Base-by-base conservation (phyloP, 1,284 basidiomycete genomes). In the Tilletiopsis washingtonensis region DNA sequence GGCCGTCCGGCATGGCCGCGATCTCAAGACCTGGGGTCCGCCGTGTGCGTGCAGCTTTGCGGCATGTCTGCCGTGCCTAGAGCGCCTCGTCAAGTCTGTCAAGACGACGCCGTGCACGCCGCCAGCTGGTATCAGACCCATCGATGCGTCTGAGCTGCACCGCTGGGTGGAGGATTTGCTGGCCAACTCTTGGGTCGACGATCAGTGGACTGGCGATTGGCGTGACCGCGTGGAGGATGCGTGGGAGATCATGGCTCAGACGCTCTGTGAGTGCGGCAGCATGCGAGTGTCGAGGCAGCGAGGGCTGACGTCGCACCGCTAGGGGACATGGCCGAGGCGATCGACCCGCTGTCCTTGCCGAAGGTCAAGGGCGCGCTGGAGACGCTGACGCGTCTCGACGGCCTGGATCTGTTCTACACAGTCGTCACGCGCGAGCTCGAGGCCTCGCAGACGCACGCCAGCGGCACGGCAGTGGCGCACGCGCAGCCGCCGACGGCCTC, bases 21-120 rank as follows among this genome's bases (percentile, higher is more conserved):
- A 60, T 27, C 27, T 60, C 4, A 41, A 40, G 19, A 29, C 17
- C 15, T 58, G 46, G 47, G 57, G 57, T 7, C 57, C 57, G 1
- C 56, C 57, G 23, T 60, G 57, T 38, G 57, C 56, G 5, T 60
- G 57, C 44, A 50, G 46, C 43, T 58, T 60, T 37, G 34, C 57
- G 7, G 20, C 34, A 5, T 60, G 56, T 40, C 32, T 51, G 2
- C 38, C 47, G 4, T 60, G 57, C 45, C 46, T 60, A 12, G 54
- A 59, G 25, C 29, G 29, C 4, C 40, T 59, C 20, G 50, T 56
- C 27, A 24, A 37, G 15, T 34, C 36, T 2, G 47, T 58, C 40
- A 40, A 47, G 15, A 26, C 36, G 9, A 48, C 49, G 19, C 42
- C 53, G 6, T 41, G 52, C 3, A 45, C 23, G 20, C 43, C 51